Evolutionary conservation across 2,329 filamentous ascomycete species (phyloP), one percentile per base, ranked within the genome.

Genomic region (Colletotrichum lentis): DNA sequence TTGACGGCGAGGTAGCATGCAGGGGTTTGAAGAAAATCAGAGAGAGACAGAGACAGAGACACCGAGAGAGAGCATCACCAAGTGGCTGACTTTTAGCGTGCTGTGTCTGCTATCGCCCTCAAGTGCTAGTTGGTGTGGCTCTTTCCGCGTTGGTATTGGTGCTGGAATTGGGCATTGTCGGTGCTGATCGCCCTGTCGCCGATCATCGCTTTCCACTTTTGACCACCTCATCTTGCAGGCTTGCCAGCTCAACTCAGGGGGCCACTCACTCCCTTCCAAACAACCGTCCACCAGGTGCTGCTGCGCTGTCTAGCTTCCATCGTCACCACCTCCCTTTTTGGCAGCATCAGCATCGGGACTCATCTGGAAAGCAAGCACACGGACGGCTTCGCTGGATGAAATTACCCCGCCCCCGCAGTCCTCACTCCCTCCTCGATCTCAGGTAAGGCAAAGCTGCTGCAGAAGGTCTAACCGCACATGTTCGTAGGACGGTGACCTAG

Each of bases 191-290:
- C 12, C 50, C 12, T 53, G 50, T 43, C 58, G 37, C 44, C 22
- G 49, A 54, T 68, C 49, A 60, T 56, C 49, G 62, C 27, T 55
- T 50, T 50, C 56, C 49, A 56, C 44, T 22, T 50, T 44, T 47
- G 37, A 50, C 49, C 66, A 69, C 62, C 46, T 69, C 66, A 69
- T 66, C 62, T 35, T 60, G 62, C 66, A 69, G 62, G 37, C 43
- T 35, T 64, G 62, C 62, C 62, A 65, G 62, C 65, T 50, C 55
- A 67, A 20, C 46, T 53, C 14, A 11, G 22, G 37, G 37, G 22
- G 47, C 49, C 43, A 43, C 22, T n/a, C 37, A 35, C 8, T 35
- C 31, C 31, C 27, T 31, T n/a, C 20, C 20, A 22, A 27, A n/a
- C 6, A 35, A 35, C 52, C 43, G 50, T 64, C 39, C 41, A 58